Base-by-base conservation (phyloP, 345 rosid species). In the Citrus hindsii region DNA sequence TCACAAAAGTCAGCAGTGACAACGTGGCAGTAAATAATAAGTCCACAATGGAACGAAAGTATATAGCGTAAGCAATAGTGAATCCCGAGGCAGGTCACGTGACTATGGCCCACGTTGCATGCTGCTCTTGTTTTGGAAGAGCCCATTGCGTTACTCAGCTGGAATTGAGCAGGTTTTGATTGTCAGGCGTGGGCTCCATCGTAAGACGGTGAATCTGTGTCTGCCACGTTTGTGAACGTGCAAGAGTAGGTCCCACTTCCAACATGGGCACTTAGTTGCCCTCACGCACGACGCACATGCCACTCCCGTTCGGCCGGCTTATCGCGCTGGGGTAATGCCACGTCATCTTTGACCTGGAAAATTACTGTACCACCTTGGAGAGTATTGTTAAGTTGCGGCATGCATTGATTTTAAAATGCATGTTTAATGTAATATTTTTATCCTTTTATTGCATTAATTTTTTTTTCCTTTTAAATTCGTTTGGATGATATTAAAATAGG, bases 281-380 rank as follows among this genome's bases (percentile, higher is more conserved):
- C 83, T 86, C 93, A 87, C 91, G 89, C 84, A 82, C 77, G 79
- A 62, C 71, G 96, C 91, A 90, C 88, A 87, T 91, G 91, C 81
- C 24, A 25, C 42, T 33, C 42, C 18, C 9, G 28, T 24, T 6
- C 64, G 68, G 14, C 90, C 89, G 88, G 88, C 82, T 35, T 35
- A 71, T 76, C 42, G 67, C 75, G 87, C 62, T 5, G 24, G 69
- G 82, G 81, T 1, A 28, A 12, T 21, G 78, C 85, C 79, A 85
- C 85, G 82, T 82, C 76, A 58, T 22, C 10, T 30, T 2, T 18
- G 1, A 21, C 1, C 0, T 0, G 2, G 6, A 0, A 3, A 13
- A 24, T 81, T 67, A 76, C 84, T 2, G 32, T 42, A 3, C 16
- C 1, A 9, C 51, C 51, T 42, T 42, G 1, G 51, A 46, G 16